Base-by-base conservation (phyloP, 108 stramenopile genomes). In the Chaetoceros tenuissimus region DNA sequence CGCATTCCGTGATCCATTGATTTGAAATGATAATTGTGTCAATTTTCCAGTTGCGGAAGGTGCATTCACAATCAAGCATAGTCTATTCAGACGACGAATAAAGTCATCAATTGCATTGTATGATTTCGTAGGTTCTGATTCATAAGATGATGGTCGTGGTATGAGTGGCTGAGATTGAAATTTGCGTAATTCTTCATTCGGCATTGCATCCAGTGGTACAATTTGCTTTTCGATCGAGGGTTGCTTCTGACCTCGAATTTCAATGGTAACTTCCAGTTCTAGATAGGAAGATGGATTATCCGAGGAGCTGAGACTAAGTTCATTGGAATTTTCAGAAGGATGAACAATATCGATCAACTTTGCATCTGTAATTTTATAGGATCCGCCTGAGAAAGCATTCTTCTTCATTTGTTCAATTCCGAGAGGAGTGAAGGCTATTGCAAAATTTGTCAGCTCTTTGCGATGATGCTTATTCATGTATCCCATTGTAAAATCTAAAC, bases 391-490 rank as follows among this genome's bases (percentile, higher is more conserved):
- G 71, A 81, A 87, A 43, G 71, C 64, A 61, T 91, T 91, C 45
- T 78, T 78, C 43, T 78, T 80, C 5, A 63, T 43, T 46, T 75
- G 67, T 31, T 56, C 71, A 13, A 60, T 30, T n/a, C 85, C 89
- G 22, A 87, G 20, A 21, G 71, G 67, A 0, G 89, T 78, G 61
- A 87, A 91, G 1, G 77, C 79, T 51, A 76, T 69, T 46, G 74
- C 64, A 59, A 87, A 77, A 20, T 73, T 67, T 1, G 64, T 18
- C 8, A 91, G 40, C 5, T 76, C 52, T 48, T 82, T 74, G 7
- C 67, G 34, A 59, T 91, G 85, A 53, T 91, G 83, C 50, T 87
- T 81, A 59, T 91, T 91, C 29, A 87, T 55, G 59, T 91, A 91
- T 27, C 83, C 89, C 50, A 69, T 64, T 13, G 44, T 40, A 53